Conservation (phyloP, 1,284 basidiomycete species). For the Puccinia hordei region DNA sequence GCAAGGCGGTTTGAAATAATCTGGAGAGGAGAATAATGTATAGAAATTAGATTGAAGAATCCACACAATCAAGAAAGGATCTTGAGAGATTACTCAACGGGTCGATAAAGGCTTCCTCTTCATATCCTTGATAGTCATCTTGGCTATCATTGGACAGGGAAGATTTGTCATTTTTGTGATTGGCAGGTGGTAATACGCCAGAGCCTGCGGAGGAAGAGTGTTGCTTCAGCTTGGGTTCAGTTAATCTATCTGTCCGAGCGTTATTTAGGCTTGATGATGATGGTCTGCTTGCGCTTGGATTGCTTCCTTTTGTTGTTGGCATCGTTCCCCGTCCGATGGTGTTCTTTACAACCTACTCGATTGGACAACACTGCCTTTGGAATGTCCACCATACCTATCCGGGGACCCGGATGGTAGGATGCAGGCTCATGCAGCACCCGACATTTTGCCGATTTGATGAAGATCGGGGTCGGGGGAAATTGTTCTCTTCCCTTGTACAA, state of each 20-base stretch:
- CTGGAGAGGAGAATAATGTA: not conserved
- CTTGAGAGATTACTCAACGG: not conserved
- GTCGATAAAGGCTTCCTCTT: not conserved
- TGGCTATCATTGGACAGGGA: not conserved
- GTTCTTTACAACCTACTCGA: no score
- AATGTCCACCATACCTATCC: no score
- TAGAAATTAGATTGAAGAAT: not conserved
- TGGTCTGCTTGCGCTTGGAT: not conserved
- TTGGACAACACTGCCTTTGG: no score
- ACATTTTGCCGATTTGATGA: no score
- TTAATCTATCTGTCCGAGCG: not conserved
- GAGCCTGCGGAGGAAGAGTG: slow-evolving; percentile 5
- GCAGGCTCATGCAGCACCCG: no score
- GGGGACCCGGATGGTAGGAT: no score
- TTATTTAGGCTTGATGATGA: not conserved
- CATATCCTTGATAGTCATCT: not conserved
- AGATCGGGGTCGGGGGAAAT: no score
- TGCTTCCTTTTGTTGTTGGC: not conserved
- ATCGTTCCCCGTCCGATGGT: no score
- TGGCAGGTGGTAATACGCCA: slow-evolving; percentile 4
- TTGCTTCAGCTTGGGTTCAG: not conserved
- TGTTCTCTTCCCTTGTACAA: no score
- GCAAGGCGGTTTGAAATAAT: slow-evolving; percentile 40
- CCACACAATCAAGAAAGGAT: not conserved
- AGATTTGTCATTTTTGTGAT: not conserved